Base-by-base conservation (phyloP, 169 alveolate genomes). In the Pseudocohnilembus persalinus region DNA sequence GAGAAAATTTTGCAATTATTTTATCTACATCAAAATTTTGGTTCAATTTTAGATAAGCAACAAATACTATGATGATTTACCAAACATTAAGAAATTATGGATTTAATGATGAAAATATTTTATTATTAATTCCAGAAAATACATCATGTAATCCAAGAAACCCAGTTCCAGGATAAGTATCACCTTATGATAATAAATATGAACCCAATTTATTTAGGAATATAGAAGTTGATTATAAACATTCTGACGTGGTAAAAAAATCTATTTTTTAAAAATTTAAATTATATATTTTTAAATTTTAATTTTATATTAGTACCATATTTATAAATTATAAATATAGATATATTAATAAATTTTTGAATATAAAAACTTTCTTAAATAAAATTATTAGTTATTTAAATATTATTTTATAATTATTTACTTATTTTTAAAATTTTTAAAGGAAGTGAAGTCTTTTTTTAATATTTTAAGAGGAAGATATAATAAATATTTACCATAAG, bases 71-170 rank as follows among this genome's bases (percentile, higher is more conserved):
- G 63, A 34, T 86, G 75, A 79, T 80, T 33, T 86, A 86, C 32
- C 34, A 86, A 33, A 27, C 65, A 28, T 74, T 86, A 68, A 74
- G 76, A 32, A 74, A 34, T 29, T 80, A 68, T 31, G 84, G 84
- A 31, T 77, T 81, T 33, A 65, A 64, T 34, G 90, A 86, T 86
- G 90, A 86, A 78, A 76, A 86, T 73, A 75, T 86, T 35, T 91
- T 91, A 28, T 87, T 94, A 75, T 84, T 90, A 79, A 88, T 92
- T 75, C 93, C 97, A 0, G 95, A 91, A 81, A 91, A 89, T 83
- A 90, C 93, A 76, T 94, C 96, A 4, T 94, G 97, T 77, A 93
- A 94, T 83, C 88, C 95, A 20, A 77, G 95, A 49, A 94, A 94
- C 89, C 84, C 90, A 15, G 82, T 74, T 35, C 97, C 96, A 68